Percentiles rank a stretch among this genome's conserved stretches.
phyloP scores from a whole-genome alignment of 768 basidiomycete genomes.

The Mycena pura region DNA sequence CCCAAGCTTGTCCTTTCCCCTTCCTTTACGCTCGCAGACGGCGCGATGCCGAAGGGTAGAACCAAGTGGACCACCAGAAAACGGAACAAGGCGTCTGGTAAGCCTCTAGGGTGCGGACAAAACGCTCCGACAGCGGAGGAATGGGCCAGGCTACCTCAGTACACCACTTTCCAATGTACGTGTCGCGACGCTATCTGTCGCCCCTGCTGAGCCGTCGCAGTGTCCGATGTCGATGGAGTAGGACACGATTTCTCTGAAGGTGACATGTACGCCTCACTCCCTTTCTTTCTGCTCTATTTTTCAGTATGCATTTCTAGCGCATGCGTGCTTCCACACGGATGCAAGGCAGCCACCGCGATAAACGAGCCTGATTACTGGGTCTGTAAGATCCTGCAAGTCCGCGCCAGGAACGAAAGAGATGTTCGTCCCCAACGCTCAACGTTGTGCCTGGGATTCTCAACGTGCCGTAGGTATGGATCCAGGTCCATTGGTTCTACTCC shows the following conservation, averaged over 20 bases:
- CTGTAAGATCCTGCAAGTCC: constrained; percentile 1
- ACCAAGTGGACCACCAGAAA: neutral
- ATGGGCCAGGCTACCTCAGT: neutral
- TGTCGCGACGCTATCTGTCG: neutral
- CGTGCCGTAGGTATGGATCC: constrained; percentile 55
- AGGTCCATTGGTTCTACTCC: constrained; percentile 63
- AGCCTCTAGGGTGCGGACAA: constrained; percentile 4
- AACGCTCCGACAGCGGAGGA: constrained; percentile 2
- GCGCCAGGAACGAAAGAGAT: neutral
- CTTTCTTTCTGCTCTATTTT: neutral
- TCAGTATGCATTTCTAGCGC: neutral
- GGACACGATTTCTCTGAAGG: neutral
- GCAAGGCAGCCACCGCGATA: neutral
- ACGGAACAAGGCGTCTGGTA: neutral
- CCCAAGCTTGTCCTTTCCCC: too few relatives aligned
- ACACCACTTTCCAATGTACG: constrained; percentile 10
- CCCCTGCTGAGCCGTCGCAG: neutral
- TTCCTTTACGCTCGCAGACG: neutral
- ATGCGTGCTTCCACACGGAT: constrained; percentile 4
- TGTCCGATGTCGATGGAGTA: neutral
- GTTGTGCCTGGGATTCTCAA: neutral
- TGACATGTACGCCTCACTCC: neutral
- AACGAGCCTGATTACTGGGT: constrained; percentile 2
- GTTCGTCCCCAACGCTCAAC: neutral
- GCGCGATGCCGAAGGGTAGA: constrained; percentile 15